phyloP scores from a whole-genome alignment of 208 protist genomes.

The Wallacemonas sp. region DNA sequence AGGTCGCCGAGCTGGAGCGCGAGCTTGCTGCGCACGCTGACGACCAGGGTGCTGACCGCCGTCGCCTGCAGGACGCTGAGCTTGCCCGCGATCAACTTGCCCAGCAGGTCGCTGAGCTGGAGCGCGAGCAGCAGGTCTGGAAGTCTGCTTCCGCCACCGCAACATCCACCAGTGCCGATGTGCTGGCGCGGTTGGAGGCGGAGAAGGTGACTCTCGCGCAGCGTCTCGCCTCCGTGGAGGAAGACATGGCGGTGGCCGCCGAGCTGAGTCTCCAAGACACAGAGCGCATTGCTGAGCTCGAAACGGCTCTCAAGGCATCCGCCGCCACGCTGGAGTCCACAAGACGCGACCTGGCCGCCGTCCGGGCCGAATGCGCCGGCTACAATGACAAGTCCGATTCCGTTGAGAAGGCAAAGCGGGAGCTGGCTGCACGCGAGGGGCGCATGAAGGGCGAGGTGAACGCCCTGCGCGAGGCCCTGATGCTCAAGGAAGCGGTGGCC shows the following conservation, averaged over 20 bases:
- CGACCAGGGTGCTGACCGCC: background rate
- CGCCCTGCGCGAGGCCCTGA: constrained; percentile 12
- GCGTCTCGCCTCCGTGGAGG: background rate
- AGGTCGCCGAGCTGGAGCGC: constrained; percentile 5
- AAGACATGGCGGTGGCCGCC: constrained; percentile 7
- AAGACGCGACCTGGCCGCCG: background rate
- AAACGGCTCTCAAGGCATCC: background rate
- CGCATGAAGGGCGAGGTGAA: constrained; percentile 10
- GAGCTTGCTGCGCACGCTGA: background rate
- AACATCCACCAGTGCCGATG: background rate
- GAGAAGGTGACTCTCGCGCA: constrained; percentile 3
- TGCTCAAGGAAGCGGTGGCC: constrained; percentile 8
- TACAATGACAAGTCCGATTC: background rate
- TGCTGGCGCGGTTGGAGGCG: background rate
- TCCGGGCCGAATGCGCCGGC: background rate
- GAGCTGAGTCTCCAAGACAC: constrained; percentile 12
- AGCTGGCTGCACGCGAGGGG: background rate
- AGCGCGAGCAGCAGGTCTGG: too few species aligned
- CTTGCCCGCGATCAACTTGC: too few species aligned
- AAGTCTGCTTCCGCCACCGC: too few species aligned
- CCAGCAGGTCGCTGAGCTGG: constrained; percentile 2
- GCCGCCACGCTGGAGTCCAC: background rate
- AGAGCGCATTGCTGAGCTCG: constrained; percentile 5
- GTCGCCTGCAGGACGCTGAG: constrained; percentile 8
- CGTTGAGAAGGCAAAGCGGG: background rate